Percentiles rank a stretch among this genome's conserved stretches.
These are phyloP conservation scores for Rhodomyrtus tomentosa DNA, from an alignment of 345 rosid species.

Conservation along the genomic window DNA sequence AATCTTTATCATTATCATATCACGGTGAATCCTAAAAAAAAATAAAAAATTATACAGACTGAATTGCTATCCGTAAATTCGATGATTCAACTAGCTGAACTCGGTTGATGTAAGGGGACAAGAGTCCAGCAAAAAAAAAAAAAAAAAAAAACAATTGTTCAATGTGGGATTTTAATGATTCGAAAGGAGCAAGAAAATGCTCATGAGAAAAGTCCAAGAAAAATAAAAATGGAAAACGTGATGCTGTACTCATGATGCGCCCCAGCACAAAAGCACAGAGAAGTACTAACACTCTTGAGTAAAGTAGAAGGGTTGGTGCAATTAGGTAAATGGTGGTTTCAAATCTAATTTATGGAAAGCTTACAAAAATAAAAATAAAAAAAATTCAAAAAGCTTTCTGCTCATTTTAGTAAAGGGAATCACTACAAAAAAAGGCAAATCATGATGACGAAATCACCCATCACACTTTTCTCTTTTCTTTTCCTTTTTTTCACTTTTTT, in stretches of 20 bases:
- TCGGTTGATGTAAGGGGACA: neutral
- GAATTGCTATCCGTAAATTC: neutral
- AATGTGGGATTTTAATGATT: neutral
- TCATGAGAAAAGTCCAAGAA: neutral
- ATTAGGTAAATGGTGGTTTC: neutral
- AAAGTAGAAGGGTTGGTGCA: neutral
- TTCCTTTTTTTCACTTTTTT: no score
- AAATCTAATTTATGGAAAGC: neutral
- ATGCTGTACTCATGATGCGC: neutral
- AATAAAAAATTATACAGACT: no score
- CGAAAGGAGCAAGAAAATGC: neutral
- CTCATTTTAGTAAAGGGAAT: neutral
- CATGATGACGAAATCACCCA: conserved; percentile 17
- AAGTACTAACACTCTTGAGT: neutral
- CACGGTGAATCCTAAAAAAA: no score
- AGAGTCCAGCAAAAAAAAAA: neutral
- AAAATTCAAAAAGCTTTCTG: neutral
- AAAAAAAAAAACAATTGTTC: neutral
- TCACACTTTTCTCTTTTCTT: neutral
- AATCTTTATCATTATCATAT: no score
- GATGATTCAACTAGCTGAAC: neutral
- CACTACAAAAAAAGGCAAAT: neutral
- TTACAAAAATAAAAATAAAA: no score
- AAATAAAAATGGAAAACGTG: neutral
- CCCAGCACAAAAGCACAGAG: neutral